Conservation (phyloP, 2,329 filamentous ascomycete genomes). For the Microcyclospora tardicrescens region DNA sequence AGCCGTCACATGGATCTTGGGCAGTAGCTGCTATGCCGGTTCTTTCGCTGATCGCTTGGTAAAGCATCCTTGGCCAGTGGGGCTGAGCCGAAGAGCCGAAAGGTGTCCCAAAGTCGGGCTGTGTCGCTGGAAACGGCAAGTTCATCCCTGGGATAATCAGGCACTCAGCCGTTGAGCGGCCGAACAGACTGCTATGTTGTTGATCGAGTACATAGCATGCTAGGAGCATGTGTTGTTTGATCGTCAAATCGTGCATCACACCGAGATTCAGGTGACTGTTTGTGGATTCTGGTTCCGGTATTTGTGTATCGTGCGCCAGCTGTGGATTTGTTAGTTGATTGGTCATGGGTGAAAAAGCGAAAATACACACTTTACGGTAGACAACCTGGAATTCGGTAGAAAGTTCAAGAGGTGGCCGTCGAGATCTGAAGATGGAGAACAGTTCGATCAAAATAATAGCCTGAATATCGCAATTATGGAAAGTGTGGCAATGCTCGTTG, state of each 20-base stretch:
- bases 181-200: slow-evolving; percentile 24
- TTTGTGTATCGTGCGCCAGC: too few relatives aligned
- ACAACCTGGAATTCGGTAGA: slow-evolving; percentile 27
- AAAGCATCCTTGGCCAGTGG: slow-evolving; percentile 23
- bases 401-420: slow-evolving; percentile 24
- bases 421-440: slow-evolving; percentile 29
- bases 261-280: neutral
- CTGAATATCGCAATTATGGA: slow-evolving; percentile 28
- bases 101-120: slow-evolving; percentile 6
- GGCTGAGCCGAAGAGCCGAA: too few relatives aligned
- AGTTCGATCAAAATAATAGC: slow-evolving; percentile 32
- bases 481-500: slow-evolving; percentile 11
- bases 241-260: neutral
- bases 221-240: slow-evolving; percentile 24
- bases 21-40: slow-evolving; percentile 4
- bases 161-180: slow-evolving; percentile 5
- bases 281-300: neutral
- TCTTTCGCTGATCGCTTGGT: slow-evolving; percentile 7
- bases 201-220: slow-evolving; percentile 31
- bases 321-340: neutral
- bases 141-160: slow-evolving; percentile 10
- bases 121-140: slow-evolving; percentile 26
- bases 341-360: neutral
- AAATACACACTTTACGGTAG: slow-evolving; percentile 16
- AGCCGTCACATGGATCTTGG: slow-evolving; percentile 11